A percentile compares a stretch with the other conserved stretches of the same genome.
These are phyloP conservation scores for Calophaca sinica DNA, from an alignment of 306 rosid species.

Conservation along the genomic window DNA sequence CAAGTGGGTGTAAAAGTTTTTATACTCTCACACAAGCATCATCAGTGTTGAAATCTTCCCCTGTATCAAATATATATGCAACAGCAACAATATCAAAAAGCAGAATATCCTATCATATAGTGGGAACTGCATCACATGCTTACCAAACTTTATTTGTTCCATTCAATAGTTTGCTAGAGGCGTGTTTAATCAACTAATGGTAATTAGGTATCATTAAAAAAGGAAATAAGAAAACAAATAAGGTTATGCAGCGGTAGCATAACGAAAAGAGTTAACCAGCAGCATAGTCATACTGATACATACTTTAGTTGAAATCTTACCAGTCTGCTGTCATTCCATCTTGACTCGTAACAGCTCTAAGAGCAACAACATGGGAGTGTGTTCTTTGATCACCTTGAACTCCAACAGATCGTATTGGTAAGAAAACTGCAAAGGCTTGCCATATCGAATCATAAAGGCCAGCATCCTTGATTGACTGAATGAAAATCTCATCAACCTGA, in stretches of 20 bases:
- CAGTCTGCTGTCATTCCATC: slow-evolving; percentile 99
- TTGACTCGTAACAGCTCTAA: slow-evolving; percentile 97
- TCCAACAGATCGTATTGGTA: slow-evolving; percentile 90
- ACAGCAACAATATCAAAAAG: slow-evolving; percentile 23
- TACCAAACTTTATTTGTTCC: slow-evolving; percentile 7
- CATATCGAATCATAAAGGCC: slow-evolving; percentile 94
- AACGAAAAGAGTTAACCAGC: slow-evolving; percentile 27
- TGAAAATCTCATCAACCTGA: slow-evolving; percentile 96
- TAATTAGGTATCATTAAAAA: slow-evolving; percentile 4
- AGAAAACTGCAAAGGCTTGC: slow-evolving; percentile 99
- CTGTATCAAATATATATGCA: slow-evolving; percentile 25
- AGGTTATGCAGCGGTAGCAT: slow-evolving; percentile 14
- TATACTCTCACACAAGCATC: slow-evolving; percentile 17
- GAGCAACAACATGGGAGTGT: slow-evolving; percentile 93
- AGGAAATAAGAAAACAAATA: background rate
- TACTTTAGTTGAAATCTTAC: slow-evolving; percentile 54
- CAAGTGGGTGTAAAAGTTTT: background rate
- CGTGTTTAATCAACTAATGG: background rate
- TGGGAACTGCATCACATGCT: background rate
- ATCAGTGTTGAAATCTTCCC: slow-evolving; percentile 5
- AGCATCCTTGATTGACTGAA: slow-evolving; percentile 88
- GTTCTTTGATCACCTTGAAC: slow-evolving; percentile 98
- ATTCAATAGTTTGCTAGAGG: slow-evolving; percentile 2
- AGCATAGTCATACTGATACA: slow-evolving; percentile 7
- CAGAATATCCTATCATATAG: background rate